Base-by-base conservation (phyloP, 2,329 filamentous ascomycete genomes). In the Stachybotrys chartarum region DNA sequence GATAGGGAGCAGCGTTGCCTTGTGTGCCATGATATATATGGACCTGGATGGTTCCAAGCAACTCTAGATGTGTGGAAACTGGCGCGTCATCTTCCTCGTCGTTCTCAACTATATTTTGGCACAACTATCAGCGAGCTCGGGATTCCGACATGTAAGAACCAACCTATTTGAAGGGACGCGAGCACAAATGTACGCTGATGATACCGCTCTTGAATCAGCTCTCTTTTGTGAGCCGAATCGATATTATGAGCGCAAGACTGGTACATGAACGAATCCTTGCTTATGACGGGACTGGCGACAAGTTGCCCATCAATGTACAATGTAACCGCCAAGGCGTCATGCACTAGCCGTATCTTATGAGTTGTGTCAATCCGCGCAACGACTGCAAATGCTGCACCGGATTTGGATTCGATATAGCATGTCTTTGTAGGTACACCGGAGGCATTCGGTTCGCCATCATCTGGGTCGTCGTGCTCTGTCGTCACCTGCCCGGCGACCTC, bases 401-500 rank as follows among this genome's bases (percentile, higher is more conserved):
- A 59, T 14, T 55, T 56, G 4, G 64, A 64, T 31, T 68, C 64
- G 5, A 68, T 64, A 8, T 63, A 67, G 30, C 57, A 63, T 10
- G 30, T 50, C 7, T 45, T 55, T 3, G n/a, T 51, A 0, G 51
- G 54, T 3, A 17, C 3, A n/a, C 18, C n/a, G 5, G 35, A 42
- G 7, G 11, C 7, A 6, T 49, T 12, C 3, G 45, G 39, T 5
- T 6, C 6, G 3, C 48, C 51, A 16, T 30, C 53, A 6, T 58
- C 51, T 5, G 50, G 48, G 3, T 50, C 17, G 3, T 59, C 50
- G 30, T 67, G 62, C 42, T 68, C 65, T 1, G 54, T 58, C 3
- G 63, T 63, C 2, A 58, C 44, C 49, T 62, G 52, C 1, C 60
- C 60, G 0, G 57, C 59, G 30, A 67, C 53, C 17, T 50, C 44